Evolutionary conservation across 73 alveolate species (phyloP).

Genomic region (Symbiodinium pilosum): DNA sequence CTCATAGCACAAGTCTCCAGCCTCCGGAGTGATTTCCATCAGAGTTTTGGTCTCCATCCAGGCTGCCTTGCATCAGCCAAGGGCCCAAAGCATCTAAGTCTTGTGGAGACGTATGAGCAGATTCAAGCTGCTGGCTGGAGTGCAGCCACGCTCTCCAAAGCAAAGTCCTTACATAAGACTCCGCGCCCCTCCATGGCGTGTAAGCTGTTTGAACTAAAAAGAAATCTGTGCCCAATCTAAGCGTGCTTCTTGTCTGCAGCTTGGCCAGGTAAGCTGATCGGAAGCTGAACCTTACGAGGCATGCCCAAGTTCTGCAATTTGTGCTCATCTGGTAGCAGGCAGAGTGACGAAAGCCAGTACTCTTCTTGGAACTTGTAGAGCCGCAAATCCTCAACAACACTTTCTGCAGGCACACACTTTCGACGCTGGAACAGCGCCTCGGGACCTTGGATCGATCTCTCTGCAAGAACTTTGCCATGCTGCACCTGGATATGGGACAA

Average conservation of each 20-base stretch:
- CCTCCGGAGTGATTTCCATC: constrained; percentile 43
- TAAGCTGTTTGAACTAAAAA: too few relatives aligned
- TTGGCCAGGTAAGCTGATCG: constrained; percentile 31
- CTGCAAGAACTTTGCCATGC: constrained; percentile 39
- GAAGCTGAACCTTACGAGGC: constrained; percentile 85
- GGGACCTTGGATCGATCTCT: constrained; percentile 46
- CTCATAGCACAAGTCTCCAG: too few relatives aligned
- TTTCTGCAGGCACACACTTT: too few relatives aligned
- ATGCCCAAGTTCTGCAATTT: too few relatives aligned
- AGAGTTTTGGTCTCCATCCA: not conserved
- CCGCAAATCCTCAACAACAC: constrained; percentile 7
- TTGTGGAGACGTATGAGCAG: not conserved
- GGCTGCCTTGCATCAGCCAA: constrained; percentile 24
- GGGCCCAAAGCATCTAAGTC: not conserved
- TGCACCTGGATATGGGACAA: not conserved
- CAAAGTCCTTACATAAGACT: not conserved
- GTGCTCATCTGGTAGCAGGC: not conserved
- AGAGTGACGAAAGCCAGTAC: constrained; percentile 13
- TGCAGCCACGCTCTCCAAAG: constrained; percentile 6
- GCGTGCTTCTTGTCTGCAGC: not conserved
- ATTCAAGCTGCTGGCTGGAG: not conserved
- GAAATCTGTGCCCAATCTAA: not conserved
- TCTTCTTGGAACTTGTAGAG: not conserved
- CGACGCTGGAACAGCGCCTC: not conserved
- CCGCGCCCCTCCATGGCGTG: too few relatives aligned